Evolutionary conservation across 1,139 yeast species (phyloP), one percentile per base, ranked within the genome.

Genomic region (Lodderomyces jiufengensis): DNA sequence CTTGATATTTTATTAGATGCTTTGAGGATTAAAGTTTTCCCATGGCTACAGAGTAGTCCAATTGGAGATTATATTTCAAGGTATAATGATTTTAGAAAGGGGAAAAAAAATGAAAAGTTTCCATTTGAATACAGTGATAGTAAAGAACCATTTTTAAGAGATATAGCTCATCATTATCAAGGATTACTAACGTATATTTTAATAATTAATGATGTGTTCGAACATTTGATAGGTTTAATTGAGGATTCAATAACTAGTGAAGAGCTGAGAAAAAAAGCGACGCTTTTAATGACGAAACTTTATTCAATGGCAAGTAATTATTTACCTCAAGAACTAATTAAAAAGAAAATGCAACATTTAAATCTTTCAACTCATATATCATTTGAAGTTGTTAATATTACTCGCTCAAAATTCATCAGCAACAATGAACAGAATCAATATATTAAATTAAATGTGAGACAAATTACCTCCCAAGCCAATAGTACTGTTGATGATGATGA

Each of bases 1-100:
- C 63, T 88, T 48, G 95, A 88, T 51, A 66, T 88, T 5, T 64
- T 90, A 27, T 70, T 82, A 27, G 90, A 85, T 50, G 61, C 85
- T 3, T 64, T 88, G 13, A 59, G 81, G 38, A 76, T 88, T 6
- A 66, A 70, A 46, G 68, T 79, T 1, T 59, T 85, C 12, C 78
- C 85, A 0, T 80, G 86, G 81, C 55, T 80, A 22, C 49, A 48
- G 8, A 53, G 66, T 13, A 55, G 66, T 6, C 37, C 52, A 1
- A 56, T 68, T 23, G 73, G 70, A 2, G 64, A 62, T n/a, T 44
- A 54, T 4, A 45, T 68, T 8, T 40, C 42, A 5, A 43, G 33
- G 21, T 43, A 35, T 11, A 41, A 44, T 35, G 40, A 39, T 8
- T 21, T 5, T 15, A 28, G 14, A 28, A 18, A 12, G 18, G 11